Conservation (phyloP, 768 basidiomycete species). For the Nidularia pulvinata region DNA sequence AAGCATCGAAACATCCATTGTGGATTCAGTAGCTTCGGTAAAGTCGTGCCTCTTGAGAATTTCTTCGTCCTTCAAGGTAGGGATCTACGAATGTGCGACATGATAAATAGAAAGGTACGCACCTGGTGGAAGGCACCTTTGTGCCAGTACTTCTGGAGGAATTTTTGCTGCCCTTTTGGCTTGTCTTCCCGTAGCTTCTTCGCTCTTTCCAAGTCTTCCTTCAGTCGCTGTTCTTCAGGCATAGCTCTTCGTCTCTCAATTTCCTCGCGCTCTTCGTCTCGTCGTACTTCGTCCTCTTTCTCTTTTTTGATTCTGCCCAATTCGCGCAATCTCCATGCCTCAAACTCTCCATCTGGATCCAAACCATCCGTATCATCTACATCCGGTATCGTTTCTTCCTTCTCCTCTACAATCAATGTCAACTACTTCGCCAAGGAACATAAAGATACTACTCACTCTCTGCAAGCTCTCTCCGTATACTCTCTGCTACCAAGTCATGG, state of each 20-base stretch:
- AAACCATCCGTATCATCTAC: constrained; percentile 95
- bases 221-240: constrained; percentile 90
- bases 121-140: constrained; percentile 99
- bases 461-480: constrained; percentile 86
- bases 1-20: constrained; percentile 83
- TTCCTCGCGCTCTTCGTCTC: constrained; percentile 89
- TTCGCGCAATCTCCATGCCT: constrained; percentile 95
- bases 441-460: constrained; percentile 58
- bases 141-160: constrained; percentile 99
- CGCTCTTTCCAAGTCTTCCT: constrained; percentile 90
- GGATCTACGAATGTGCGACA: background rate
- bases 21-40: constrained; percentile 88
- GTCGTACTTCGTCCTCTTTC: constrained; percentile 81
- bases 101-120: constrained; percentile 6
- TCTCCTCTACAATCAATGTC: constrained; percentile 66
- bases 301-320: constrained; percentile 93
- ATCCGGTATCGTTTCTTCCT: constrained; percentile 79
- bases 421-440: background rate
- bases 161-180: constrained; percentile 89
- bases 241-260: constrained; percentile 89
- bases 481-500: constrained; percentile 93
- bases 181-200: constrained; percentile 83
- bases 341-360: constrained; percentile 89
- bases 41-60: constrained; percentile 83
- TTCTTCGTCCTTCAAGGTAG: constrained; percentile 65